A percentile compares a stretch with the other conserved stretches of the same genome.
These are phyloP conservation scores for Purshia tridentata DNA, from an alignment of 306 rosid species.

Conservation along the genomic window DNA sequence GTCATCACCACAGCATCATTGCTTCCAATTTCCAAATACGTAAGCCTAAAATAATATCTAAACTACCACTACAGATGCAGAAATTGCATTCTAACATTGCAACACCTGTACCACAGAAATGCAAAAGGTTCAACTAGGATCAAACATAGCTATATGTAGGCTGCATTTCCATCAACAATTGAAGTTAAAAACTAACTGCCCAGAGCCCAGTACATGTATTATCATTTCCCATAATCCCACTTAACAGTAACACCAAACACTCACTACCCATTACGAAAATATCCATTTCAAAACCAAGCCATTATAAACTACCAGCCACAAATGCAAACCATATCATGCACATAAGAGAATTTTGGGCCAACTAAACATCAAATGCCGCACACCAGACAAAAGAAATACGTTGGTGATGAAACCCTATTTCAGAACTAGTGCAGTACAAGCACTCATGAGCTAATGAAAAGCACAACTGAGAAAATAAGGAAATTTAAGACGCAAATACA, in stretches of 20 bases:
- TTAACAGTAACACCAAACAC: not conserved
- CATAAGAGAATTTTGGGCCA: not conserved
- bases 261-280: not conserved
- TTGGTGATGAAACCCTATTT: not conserved
- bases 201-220: slow-evolving; percentile 44
- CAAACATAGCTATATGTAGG: not conserved
- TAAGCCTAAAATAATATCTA: too few species aligned
- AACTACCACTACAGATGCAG: too few species aligned
- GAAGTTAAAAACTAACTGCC: slow-evolving; percentile 29
- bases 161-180: slow-evolving; percentile 30
- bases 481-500: not conserved
- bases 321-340: not conserved
- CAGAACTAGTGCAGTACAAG: not conserved
- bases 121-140: not conserved
- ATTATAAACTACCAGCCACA: not conserved
- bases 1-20: too few species aligned
- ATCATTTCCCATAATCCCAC: slow-evolving; percentile 22
- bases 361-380: not conserved
- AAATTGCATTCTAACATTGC: too few species aligned
- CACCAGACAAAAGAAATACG: not conserved
- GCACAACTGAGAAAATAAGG: not conserved
- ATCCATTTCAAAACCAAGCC: not conserved
- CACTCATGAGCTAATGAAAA: not conserved
- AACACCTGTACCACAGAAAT: not conserved
- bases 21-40: too few species aligned